Base-by-base conservation (phyloP, 768 basidiomycete species). In the Suillus tomentosus region DNA sequence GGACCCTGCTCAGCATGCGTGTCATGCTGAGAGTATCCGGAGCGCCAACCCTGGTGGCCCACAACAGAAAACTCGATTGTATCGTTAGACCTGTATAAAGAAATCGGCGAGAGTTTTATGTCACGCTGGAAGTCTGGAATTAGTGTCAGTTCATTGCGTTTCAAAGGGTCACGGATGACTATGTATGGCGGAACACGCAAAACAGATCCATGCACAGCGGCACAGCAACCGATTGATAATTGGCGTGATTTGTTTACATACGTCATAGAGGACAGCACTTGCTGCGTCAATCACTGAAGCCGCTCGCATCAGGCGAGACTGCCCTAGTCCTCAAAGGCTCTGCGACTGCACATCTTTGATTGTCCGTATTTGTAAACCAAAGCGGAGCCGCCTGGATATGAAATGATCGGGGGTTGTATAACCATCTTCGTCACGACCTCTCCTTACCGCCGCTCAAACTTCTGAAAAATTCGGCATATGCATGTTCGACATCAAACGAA, bases 401-500 rank as follows among this genome's bases (percentile, higher is more conserved):
- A 54, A 53, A 34, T 7, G 5, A 34, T 31, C 51, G 51, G 34
- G 10, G 51, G 31, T 14, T 9, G 50, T 51, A 51, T 51, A 10
- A 17, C 15, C 17, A 60, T 34, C 31, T 61, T 60, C 31, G 13
- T 15, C 39, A 58, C 34, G 48, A 59, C 27, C 59, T 67, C 22
- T 74, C 75, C 63, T 81, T 82, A 22, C 78, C 66, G 22, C 82
- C 69, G 43, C 79, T 86, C 60, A 94, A 72, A 78, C 90, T 92
- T 62, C 89, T 79, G 82, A 95, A 94, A 79, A 95, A 95, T 76
- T 96, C 92, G 19, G 92, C 90, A 71, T 99, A 99, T 0, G 96
- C 95, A 70, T 96, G 88, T 69, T 99, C 96, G 60, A 97, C 93
- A 71, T 99, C 96, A 71, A 98, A 99, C n/a, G 94, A 81, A 65